Conservation (phyloP, 2,329 filamentous ascomycete species). For the Penicillium fuscoglaucum region DNA sequence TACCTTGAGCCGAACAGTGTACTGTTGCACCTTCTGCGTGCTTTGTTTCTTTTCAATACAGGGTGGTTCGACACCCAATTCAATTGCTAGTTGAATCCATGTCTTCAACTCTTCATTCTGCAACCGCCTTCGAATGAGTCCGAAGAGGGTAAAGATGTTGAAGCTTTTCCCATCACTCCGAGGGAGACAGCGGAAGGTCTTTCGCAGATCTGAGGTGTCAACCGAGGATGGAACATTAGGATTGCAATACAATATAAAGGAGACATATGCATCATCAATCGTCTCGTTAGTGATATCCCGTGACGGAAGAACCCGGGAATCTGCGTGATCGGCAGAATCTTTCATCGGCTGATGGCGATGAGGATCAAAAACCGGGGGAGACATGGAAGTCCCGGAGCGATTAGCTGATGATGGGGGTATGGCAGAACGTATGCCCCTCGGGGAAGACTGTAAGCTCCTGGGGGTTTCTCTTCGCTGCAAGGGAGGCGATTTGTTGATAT, state of each 20-base stretch:
- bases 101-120: slow-evolving; percentile 82
- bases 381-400: slow-evolving; percentile 43
- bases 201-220: slow-evolving; percentile 70
- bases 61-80: slow-evolving; percentile 84
- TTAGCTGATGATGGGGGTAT: slow-evolving; percentile 28
- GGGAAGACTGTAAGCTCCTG: slow-evolving; percentile 42
- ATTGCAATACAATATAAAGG: slow-evolving; percentile 89
- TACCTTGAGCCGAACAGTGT: slow-evolving; percentile 88
- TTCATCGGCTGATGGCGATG: slow-evolving; percentile 31
- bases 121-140: slow-evolving; percentile 72
- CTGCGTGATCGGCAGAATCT: slow-evolving; percentile 43
- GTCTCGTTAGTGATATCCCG: slow-evolving; percentile 66
- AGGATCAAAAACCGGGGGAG: slow-evolving; percentile 39
- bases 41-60: slow-evolving; percentile 81
- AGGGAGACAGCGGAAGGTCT: slow-evolving; percentile 75
- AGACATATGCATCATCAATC: slow-evolving; percentile 78
- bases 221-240: slow-evolving; percentile 70
- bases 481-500: slow-evolving; percentile 38
- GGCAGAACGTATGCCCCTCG: slow-evolving; percentile 33
- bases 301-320: slow-evolving; percentile 61
- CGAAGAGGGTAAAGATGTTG: slow-evolving; percentile 72
- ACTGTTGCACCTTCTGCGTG: slow-evolving; percentile 91
- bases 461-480: slow-evolving; percentile 41
- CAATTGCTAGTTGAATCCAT: slow-evolving; percentile 83
- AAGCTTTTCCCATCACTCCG: slow-evolving; percentile 87